Conservation (phyloP, 2,329 filamentous ascomycete species). For the Fusarium sp. region DNA sequence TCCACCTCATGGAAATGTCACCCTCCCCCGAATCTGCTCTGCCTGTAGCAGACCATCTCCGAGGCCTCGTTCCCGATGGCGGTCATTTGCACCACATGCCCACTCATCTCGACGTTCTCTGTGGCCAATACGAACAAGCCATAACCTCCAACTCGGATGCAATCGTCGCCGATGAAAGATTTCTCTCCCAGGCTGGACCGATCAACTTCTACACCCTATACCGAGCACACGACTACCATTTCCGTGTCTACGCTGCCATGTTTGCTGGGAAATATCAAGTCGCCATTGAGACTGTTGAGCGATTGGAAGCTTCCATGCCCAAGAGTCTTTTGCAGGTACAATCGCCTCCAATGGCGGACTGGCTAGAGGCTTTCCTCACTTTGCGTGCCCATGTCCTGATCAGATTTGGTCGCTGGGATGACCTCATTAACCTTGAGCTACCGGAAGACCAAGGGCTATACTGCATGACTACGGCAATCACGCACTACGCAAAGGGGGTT, state of each 20-base stretch:
- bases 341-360: constrained; percentile 82
- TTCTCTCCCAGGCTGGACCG: constrained; percentile 67
- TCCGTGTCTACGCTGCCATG: constrained; percentile 82
- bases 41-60: constrained; percentile 70
- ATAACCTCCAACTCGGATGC: constrained; percentile 76
- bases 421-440: constrained; percentile 68
- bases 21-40: constrained; percentile 72
- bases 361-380: constrained; percentile 78
- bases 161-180: constrained; percentile 76
- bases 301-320: constrained; percentile 72
- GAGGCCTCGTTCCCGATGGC: constrained; percentile 74
- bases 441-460: constrained; percentile 72
- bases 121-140: constrained; percentile 76
- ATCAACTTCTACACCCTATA: constrained; percentile 84
- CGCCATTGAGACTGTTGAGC: constrained; percentile 69
- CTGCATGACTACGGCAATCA: constrained; percentile 76
- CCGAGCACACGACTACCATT: constrained; percentile 80
- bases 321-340: constrained; percentile 72
- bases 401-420: constrained; percentile 79
- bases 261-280: constrained; percentile 75
- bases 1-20: constrained; percentile 85
- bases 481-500: constrained; percentile 76
- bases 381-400: constrained; percentile 78
- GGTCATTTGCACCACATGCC: constrained; percentile 84
- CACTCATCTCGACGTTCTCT: constrained; percentile 76